Base-by-base conservation (phyloP, 208 protist species). In the Acanthamoeba healyi region DNA sequence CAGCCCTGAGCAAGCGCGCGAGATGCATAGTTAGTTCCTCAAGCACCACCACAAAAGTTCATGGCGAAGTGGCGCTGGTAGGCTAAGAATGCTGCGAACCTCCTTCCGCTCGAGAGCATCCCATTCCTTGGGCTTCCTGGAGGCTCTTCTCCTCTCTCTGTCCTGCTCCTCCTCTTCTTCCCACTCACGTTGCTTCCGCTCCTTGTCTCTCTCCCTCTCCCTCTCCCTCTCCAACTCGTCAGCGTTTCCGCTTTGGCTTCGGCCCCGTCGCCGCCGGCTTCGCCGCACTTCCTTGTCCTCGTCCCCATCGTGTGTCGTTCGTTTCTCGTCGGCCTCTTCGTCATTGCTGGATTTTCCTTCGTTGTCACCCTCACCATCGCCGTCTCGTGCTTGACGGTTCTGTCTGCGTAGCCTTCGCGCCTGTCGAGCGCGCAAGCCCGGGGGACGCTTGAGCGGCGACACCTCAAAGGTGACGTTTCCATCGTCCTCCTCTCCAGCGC, bases 101-200 rank as follows among this genome's bases (percentile, higher is more conserved):
- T 49, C 44, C 44, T 84, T 84, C 9, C 74, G 38, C 44, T 84
- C 74, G 74, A 84, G 74, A 14, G 74, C 74, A 44, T 84, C 74
- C 74, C 74, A 84, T 58, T 84, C 74, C 44, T 84, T 84, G 74
- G 74, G 74, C 74, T 84, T 84, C 44, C 58, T 84, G 6, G 24
- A 3, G 10, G 19, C 44, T 44, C 44, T 24, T 22, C 44, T 14
- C 74, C 44, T 51, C 32, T 84, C 74, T 5, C n/a, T 7, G 10
- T 49, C 74, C 26, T 38, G 38, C 4, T 84, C 74, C 17, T 84
- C 74, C 24, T 84, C 74, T 42, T 84, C 74, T 24, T 84, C 74
- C 67, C 67, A 77, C 67, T 77, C 26, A 2, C 34, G 67, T 36
- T 32, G 67, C 67, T 15, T 44, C 0, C 67, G 67, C 36, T 77